Conservation (phyloP, 257 asterid species). For the Mentha longifolia region DNA sequence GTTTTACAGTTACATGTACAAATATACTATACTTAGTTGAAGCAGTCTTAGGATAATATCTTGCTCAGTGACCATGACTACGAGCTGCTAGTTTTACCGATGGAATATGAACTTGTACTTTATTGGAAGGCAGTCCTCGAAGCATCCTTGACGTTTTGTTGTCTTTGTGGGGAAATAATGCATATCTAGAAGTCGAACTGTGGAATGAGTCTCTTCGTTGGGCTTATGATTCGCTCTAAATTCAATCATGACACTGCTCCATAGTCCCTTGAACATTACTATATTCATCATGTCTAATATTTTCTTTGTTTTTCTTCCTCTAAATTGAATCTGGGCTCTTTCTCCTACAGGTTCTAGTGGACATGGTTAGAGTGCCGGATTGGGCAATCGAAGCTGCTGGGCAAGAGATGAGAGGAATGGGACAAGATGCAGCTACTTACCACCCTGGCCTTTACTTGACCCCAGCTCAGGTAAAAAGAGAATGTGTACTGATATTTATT, state of each 20-base stretch:
- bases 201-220: neutral
- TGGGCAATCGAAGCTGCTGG: slow-evolving; percentile 99
- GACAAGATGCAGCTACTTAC: slow-evolving; percentile 86
- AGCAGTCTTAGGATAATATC: slow-evolving; percentile 6
- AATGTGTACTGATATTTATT: neutral
- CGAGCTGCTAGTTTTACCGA: slow-evolving; percentile 1
- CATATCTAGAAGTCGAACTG: slow-evolving; percentile 9
- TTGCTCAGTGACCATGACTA: slow-evolving; percentile 3
- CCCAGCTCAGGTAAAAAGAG: slow-evolving; percentile 75
- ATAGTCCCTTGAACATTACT: neutral
- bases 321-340: slow-evolving; percentile 8
- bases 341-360: slow-evolving; percentile 72
- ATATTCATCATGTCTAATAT: neutral
- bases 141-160: neutral
- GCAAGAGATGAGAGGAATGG: slow-evolving; percentile 96
- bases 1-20: slow-evolving; percentile 8
- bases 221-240: neutral
- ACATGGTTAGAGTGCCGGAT: slow-evolving; percentile 94
- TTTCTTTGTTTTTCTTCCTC: neutral
- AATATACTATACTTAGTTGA: neutral
- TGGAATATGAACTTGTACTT: neutral
- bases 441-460: slow-evolving; percentile 94
- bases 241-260: neutral
- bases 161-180: neutral
- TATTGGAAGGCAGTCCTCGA: neutral